Conservation (phyloP, 176 grass and related monocot species). For the Juncus inflexus region DNA sequence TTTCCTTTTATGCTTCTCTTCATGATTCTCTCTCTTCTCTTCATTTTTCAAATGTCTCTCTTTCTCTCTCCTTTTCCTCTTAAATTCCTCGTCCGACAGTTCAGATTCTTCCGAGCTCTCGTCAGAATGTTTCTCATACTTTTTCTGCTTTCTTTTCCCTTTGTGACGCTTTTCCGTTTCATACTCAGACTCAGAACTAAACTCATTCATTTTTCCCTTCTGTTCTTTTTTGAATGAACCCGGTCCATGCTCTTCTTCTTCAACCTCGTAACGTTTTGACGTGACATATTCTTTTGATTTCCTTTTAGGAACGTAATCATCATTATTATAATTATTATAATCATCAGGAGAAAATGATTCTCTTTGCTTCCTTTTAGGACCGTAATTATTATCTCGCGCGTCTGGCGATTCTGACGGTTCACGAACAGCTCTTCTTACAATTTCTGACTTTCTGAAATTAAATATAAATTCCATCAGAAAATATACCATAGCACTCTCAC, state of each 20-base stretch:
- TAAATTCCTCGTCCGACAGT: conserved; percentile 49
- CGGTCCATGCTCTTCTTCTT: conserved; percentile 31
- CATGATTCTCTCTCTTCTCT: conserved; percentile 62
- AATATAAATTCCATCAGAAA: background rate
- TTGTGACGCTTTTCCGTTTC: conserved; percentile 55
- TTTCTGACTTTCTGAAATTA: conserved; percentile 10
- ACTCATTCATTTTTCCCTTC: conserved; percentile 24
- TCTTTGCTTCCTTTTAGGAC: conserved; percentile 5
- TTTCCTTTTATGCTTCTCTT: conserved; percentile 53
- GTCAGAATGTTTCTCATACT: conserved; percentile 39
- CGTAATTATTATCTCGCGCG: background rate
- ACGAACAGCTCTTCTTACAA: background rate
- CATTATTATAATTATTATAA: background rate
- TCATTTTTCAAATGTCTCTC: conserved; percentile 62
- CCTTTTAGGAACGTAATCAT: no score
- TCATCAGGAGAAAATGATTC: conserved; percentile 8
- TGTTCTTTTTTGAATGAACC: conserved; percentile 38
- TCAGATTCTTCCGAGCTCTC: conserved; percentile 55
- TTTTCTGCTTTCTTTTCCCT: conserved; percentile 54
- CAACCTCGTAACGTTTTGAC: background rate
- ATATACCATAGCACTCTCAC: background rate
- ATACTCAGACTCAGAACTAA: conserved; percentile 51
- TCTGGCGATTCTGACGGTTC: conserved; percentile 15
- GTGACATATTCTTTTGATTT: background rate
- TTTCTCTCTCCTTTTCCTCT: conserved; percentile 68